Evolutionary conservation across 805 yeast genomes (phyloP), one percentile per base, ranked within the genome.

Genomic region (Kodamaea sagamina): DNA sequence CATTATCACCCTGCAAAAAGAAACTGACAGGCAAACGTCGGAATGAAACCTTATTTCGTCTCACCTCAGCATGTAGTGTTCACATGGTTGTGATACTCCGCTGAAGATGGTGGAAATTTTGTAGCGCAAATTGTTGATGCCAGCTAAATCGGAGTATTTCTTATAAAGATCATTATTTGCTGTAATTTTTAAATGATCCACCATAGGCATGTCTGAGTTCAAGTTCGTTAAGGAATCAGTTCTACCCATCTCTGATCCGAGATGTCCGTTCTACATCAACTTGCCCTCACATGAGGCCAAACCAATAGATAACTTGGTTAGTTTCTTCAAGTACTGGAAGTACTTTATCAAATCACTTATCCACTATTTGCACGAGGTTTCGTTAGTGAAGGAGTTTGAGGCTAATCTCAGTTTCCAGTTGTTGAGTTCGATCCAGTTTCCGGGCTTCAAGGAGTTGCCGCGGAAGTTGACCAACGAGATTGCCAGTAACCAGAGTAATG

Each of bases 331-430:
- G 53, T 58, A 57, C 40, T 71, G 74, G 69, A 69, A 68, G 51
- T 59, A 58, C 41, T 64, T 69, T 41, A 66, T 71, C 46, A 61
- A 61, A 46, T 58, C 71, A 7, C 51, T 71, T 40, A 57, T 67
- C 6, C 55, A 61, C 39, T 71, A 71, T 47, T 57, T 67, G 35
- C 66, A 61, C 45, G 75, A 78, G 51, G 61, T 75, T 44, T 60
- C 74, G 27, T 59, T 77, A 41, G 75, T 77, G 43, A 77, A 76
- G 55, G 79, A 71, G 49, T 59, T 58, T 32, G 62, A 59, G 39
- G 56, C 58, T 52, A 59, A 68, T 50, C 52, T 71, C 42, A 63
- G 63, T 39, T 58, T 55, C 41, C 76, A 71, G 51, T 50, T 71
- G 35, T 57, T 71, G 28, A 62, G 55, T 39, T 61, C 71, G 24